Percentiles rank a stretch among this genome's conserved stretches.
phyloP scores from a whole-genome alignment of 225 moss, liverwort and hornwort species.

The Marchantia polymorpha region DNA sequence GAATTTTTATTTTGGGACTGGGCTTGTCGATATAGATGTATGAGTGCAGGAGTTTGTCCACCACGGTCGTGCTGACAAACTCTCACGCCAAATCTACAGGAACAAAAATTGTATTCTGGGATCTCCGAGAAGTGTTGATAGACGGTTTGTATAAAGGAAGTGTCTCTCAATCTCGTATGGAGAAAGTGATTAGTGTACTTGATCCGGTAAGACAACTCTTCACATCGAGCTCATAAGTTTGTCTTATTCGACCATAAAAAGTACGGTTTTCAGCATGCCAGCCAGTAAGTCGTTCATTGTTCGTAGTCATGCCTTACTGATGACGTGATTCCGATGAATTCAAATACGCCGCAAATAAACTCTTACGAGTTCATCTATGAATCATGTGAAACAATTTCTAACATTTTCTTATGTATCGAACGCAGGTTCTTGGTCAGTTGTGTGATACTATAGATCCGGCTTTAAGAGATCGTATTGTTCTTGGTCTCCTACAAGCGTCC shows the following conservation, averaged over 20 bases:
- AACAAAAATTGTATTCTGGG: slow-evolving; percentile 91
- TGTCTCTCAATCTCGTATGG: slow-evolving; percentile 84
- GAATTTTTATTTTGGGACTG: not conserved
- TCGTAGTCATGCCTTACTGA: too few relatives aligned
- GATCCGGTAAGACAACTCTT: slow-evolving; percentile 57
- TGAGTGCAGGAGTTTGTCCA: not conserved
- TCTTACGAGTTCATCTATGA: too few relatives aligned
- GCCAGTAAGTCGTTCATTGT: too few relatives aligned
- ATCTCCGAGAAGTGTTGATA: slow-evolving; percentile 72
- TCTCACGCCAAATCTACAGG: slow-evolving; percentile 32
- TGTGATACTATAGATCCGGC: slow-evolving; percentile 86
- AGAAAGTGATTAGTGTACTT: slow-evolving; percentile 74
- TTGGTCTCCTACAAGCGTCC: slow-evolving; percentile 84
- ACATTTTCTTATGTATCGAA: not conserved
- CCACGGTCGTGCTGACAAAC: not conserved
- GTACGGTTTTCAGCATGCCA: not conserved
- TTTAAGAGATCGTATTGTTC: slow-evolving; percentile 83
- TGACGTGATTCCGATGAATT: too few relatives aligned
- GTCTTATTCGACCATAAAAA: not conserved
- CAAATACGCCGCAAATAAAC: too few relatives aligned
- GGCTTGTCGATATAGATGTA: not conserved
- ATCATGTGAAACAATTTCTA: too few relatives aligned
- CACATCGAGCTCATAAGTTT: not conserved
- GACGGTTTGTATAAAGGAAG: slow-evolving; percentile 89
- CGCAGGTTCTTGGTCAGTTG: slow-evolving; percentile 80